These are phyloP conservation scores for Vaccinium vitisidaea DNA, from an alignment of 148 eudicot genomes.

Conservation along the genomic window DNA sequence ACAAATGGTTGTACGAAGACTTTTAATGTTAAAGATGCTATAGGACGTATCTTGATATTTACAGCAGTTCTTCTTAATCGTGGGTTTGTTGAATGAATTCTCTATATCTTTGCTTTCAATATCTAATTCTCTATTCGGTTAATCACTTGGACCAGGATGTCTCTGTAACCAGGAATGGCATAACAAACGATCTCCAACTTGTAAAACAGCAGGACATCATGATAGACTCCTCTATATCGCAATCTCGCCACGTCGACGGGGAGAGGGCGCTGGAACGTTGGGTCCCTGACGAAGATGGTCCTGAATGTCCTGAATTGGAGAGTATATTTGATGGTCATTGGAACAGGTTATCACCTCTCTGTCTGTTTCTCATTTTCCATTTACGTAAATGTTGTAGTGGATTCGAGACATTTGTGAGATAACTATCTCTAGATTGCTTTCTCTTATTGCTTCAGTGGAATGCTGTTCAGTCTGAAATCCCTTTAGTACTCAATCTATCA, in stretches of 20 bases:
- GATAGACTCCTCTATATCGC: slow-evolving; percentile 89
- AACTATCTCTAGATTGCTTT: not conserved
- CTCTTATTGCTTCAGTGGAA: not conserved
- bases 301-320: slow-evolving; percentile 72
- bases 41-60: not conserved
- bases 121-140: slow-evolving; percentile 11
- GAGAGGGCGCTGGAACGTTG: slow-evolving; percentile 86
- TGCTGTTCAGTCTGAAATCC: not conserved
- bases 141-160: slow-evolving; percentile 55
- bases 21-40: not conserved
- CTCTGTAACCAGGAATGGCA: slow-evolving; percentile 61
- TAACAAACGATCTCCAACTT: slow-evolving; percentile 55
- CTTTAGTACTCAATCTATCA: not conserved
- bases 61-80: not conserved
- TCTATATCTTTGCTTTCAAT: not conserved
- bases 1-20: not conserved
- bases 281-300: slow-evolving; percentile 79
- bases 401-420: not conserved
- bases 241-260: slow-evolving; percentile 61
- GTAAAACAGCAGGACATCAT: slow-evolving; percentile 70
- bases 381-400: not conserved
- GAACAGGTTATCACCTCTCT: slow-evolving; percentile 58
- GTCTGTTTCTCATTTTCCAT: not conserved
- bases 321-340: slow-evolving; percentile 72
- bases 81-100: slow-evolving; percentile 4